phyloP scores from a whole-genome alignment of 169 alveolate species.

The Amoebophrya sp. region DNA sequence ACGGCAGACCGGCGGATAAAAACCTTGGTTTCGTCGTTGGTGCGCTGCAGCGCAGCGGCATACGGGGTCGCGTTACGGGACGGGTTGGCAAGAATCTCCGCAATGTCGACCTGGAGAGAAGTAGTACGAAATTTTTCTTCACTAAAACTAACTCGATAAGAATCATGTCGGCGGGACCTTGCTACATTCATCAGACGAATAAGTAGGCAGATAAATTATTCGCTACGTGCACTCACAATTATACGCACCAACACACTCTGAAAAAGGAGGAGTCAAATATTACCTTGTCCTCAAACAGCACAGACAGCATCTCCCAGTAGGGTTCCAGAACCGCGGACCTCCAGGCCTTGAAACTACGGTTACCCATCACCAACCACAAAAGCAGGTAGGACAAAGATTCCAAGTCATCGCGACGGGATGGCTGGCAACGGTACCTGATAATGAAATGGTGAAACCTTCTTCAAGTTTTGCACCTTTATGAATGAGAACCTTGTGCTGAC shows the following conservation, averaged over 20 bases:
- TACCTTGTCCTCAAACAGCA: constrained; percentile 6
- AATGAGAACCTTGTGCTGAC: not conserved
- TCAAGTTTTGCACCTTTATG: not conserved
- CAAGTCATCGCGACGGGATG: not conserved
- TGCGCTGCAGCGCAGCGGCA: not conserved
- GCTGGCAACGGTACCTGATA: not conserved
- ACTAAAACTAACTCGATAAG: too few relatives aligned
- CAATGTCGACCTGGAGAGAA: not conserved
- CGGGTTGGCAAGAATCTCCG: not conserved
- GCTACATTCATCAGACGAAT: too few relatives aligned
- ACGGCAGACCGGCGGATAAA: not conserved
- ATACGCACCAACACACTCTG: too few relatives aligned
- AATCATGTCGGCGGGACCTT: too few relatives aligned
- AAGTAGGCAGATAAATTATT: too few relatives aligned
- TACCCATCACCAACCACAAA: not conserved
- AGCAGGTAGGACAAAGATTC: not conserved
- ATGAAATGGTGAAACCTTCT: not conserved
- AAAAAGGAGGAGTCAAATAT: not conserved
- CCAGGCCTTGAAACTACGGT: not conserved
- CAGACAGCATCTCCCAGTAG: not conserved
- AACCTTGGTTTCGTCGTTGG: not conserved
- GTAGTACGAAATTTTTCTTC: too few relatives aligned
- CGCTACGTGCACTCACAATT: too few relatives aligned
- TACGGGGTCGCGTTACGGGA: not conserved
- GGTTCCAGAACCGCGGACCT: not conserved